Conservation (phyloP, 1,284 basidiomycete species). For the Pseudozyma tsukubaensis region DNA sequence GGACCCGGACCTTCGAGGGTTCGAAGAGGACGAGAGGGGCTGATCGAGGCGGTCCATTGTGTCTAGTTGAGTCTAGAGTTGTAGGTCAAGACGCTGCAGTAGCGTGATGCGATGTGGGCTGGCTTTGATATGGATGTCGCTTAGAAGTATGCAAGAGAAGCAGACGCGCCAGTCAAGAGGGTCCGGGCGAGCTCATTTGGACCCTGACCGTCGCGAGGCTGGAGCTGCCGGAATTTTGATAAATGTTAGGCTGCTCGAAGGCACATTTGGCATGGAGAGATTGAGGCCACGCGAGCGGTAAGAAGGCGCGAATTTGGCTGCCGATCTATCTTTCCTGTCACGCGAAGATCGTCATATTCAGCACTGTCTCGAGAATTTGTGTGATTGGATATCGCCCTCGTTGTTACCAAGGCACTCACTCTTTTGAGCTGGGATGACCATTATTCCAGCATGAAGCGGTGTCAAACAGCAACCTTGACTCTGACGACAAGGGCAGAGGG, state of each 20-base stretch:
- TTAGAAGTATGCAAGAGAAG: not conserved
- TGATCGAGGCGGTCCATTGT: slow-evolving; percentile 40
- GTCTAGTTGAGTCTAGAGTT: not conserved
- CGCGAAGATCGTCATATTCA: not conserved
- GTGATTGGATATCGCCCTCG: not conserved
- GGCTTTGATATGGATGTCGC: not conserved
- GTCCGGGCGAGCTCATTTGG: slow-evolving; percentile 3
- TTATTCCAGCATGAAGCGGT: no score
- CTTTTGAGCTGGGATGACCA: no score
- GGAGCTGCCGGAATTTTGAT: not conserved
- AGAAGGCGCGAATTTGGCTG: slow-evolving; percentile 9
- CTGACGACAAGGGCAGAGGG: no score
- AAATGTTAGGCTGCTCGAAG: not conserved
- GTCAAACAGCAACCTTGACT: no score
- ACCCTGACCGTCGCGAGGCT: not conserved
- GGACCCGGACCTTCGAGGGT: slow-evolving; percentile 20
- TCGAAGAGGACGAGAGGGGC: slow-evolving; percentile 16
- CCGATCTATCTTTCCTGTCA: not conserved
- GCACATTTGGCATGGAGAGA: not conserved
- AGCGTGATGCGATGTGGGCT: not conserved
- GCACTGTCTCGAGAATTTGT: not conserved
- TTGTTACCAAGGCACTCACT: no score
- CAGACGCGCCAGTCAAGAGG: slow-evolving; percentile 2
- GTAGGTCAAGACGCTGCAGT: not conserved
- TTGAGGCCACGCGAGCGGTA: slow-evolving; percentile 8